phyloP scores from a whole-genome alignment of 352 stramenopile genomes.

The Globisporangium middletonii region DNA sequence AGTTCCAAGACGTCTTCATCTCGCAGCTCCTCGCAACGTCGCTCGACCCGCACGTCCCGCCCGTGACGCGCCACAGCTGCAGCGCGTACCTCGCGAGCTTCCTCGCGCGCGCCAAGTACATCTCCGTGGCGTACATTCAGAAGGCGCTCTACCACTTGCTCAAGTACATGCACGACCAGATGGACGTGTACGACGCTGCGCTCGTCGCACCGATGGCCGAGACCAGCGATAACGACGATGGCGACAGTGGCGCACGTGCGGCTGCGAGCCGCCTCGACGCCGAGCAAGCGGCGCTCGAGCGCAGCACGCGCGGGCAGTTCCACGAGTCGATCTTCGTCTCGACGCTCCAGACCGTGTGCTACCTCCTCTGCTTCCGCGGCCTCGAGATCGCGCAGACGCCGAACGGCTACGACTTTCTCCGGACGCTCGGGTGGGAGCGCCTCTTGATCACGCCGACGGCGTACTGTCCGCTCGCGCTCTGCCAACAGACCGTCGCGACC shows the following conservation, averaged over 20 bases:
- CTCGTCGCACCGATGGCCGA: conserved; percentile 17
- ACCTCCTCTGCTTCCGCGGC: conserved; percentile 97
- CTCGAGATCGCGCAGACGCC: conserved; percentile 72
- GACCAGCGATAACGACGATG: background rate
- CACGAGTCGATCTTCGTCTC: conserved; percentile 77
- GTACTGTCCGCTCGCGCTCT: conserved; percentile 72
- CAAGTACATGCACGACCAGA: conserved; percentile 93
- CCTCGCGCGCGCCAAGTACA: conserved; percentile 92
- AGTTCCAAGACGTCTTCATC: conserved; percentile 83
- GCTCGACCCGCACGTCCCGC: conserved; percentile 76
- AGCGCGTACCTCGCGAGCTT: conserved; percentile 96
- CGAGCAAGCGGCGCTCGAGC: conserved; percentile 20
- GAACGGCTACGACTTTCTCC: conserved; percentile 75
- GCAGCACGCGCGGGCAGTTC: conserved; percentile 24
- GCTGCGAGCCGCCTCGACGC: conserved; percentile 8
- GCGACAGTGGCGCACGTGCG: too few relatives aligned
- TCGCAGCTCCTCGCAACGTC: conserved; percentile 72
- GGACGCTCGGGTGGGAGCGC: conserved; percentile 75
- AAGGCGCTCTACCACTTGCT: conserved; percentile 91
- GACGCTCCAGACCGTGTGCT: conserved; percentile 94
- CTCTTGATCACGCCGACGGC: conserved; percentile 46
- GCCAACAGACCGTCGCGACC: conserved; percentile 69
- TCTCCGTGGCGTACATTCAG: conserved; percentile 90
- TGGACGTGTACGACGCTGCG: conserved; percentile 78
- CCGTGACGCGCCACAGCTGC: conserved; percentile 90